Evolutionary conservation across 2,329 filamentous ascomycete genomes (phyloP).

Genomic region (Chrysoporthe cubensis): DNA sequence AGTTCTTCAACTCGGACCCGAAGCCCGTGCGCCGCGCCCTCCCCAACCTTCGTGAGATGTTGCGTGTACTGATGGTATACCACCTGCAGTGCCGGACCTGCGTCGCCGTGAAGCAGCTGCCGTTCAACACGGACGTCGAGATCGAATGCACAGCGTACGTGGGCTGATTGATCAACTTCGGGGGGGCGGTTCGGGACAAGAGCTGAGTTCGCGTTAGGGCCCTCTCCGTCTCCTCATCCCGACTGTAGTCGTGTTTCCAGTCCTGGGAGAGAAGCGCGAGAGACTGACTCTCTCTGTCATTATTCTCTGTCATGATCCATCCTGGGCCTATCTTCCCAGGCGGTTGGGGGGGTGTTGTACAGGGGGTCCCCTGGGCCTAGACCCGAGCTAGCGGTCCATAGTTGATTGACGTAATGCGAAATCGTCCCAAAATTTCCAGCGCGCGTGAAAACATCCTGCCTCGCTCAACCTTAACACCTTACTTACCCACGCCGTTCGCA

Average conservation of each 20-base stretch:
- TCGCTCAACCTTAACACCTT: not conserved
- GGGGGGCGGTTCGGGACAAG: not conserved
- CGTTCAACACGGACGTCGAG: conserved; percentile 72
- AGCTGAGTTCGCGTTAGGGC: conserved; percentile 9
- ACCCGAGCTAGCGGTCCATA: conserved; percentile 3
- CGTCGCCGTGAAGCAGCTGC: conserved; percentile 74
- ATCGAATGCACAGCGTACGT: conserved; percentile 69
- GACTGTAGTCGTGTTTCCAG: not conserved
- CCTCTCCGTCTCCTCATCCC: not conserved
- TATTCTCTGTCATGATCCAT: too few species aligned
- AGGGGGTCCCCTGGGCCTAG: conserved; percentile 9
- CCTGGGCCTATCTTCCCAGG: too few species aligned
- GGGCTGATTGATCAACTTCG: conserved; percentile 13
- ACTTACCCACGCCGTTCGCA: too few species aligned
- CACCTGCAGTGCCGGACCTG: conserved; percentile 58
- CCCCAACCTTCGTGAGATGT: conserved; percentile 30
- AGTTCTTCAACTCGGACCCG: conserved; percentile 49
- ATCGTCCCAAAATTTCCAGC: conserved; percentile 16
- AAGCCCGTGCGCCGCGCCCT: conserved; percentile 54
- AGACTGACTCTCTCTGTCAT: too few species aligned
- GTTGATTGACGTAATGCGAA: conserved; percentile 30
- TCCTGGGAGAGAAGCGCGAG: not conserved
- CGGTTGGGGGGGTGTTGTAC: not conserved
- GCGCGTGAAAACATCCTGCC: not conserved
- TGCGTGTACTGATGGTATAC: not conserved